A percentile compares a stretch with the other conserved stretches of the same genome.
Conservation (phyloP, 2,329 filamentous ascomycete species). For the Colletotrichum sp. region DNA sequence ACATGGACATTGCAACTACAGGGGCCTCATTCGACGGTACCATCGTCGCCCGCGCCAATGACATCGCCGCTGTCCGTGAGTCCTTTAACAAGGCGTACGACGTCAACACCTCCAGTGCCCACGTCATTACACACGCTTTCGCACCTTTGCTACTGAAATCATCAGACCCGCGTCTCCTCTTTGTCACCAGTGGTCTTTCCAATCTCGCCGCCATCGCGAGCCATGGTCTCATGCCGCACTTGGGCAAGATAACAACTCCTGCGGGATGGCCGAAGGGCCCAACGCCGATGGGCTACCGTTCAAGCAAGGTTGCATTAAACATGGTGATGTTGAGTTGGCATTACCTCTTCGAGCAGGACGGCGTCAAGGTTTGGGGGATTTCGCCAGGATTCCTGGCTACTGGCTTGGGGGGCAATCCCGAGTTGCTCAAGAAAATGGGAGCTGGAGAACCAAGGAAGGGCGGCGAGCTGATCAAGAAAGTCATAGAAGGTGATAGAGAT, state of each 20-base stretch:
- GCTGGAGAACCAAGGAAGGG: conserved; percentile 39
- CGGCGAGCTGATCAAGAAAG: conserved; percentile 40
- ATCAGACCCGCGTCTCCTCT: conserved; percentile 47
- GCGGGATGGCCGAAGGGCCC: conserved; percentile 50
- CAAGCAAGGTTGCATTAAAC: conserved; percentile 49
- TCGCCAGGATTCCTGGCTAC: conserved; percentile 56
- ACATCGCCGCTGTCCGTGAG: conserved; percentile 35
- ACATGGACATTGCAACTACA: background rate
- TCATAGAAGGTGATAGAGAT: conserved; percentile 48
- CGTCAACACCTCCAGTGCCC: conserved; percentile 54
- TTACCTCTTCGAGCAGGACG: conserved; percentile 46
- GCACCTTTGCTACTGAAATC: conserved; percentile 41
- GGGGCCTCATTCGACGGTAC: conserved; percentile 32
- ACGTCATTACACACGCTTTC: conserved; percentile 39
- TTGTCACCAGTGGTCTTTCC: conserved; percentile 49
- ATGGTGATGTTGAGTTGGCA: conserved; percentile 55
- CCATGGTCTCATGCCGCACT: conserved; percentile 15
- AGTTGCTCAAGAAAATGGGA: conserved; percentile 35
- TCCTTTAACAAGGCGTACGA: conserved; percentile 52
- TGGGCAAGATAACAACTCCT: conserved; percentile 41
- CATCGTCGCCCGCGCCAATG: conserved; percentile 36
- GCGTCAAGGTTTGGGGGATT: conserved; percentile 54
- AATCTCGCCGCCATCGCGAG: conserved; percentile 33
- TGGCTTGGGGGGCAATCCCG: conserved; percentile 38
- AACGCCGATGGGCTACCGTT: conserved; percentile 37